phyloP scores from a whole-genome alignment of 176 grass and related monocot species.

The Rhynchospora breviuscula region DNA sequence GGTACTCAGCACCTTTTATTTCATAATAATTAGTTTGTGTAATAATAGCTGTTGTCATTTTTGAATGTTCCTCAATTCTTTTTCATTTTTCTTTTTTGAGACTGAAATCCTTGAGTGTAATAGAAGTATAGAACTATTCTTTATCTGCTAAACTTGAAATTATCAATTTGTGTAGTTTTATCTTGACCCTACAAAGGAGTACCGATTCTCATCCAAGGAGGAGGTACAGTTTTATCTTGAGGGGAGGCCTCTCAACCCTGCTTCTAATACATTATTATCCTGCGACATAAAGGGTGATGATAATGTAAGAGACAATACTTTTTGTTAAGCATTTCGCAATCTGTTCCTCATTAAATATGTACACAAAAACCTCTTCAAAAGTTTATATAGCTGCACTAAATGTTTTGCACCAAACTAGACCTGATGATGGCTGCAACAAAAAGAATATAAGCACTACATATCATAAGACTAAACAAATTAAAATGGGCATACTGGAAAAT shows the following conservation, averaged over 20 bases:
- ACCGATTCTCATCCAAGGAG: slow-evolving; percentile 15
- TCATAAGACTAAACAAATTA: not conserved
- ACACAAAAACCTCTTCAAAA: not conserved
- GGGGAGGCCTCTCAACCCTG: slow-evolving; percentile 2
- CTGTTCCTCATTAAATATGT: not conserved
- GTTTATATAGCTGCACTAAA: not conserved
- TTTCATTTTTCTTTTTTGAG: not conserved
- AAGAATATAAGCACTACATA: not conserved
- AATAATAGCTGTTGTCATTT: not conserved
- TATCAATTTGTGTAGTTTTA: not conserved
- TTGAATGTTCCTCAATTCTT: not conserved
- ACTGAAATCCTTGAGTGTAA: not conserved
- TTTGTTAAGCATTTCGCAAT: not conserved
- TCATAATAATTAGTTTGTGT: not conserved
- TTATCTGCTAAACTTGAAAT: not conserved
- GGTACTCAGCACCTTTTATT: not conserved
- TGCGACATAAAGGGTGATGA: not conserved
- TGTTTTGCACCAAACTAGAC: not conserved
- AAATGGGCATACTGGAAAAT: not conserved
- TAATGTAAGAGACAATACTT: not conserved
- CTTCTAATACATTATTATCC: not conserved
- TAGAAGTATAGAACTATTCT: not conserved
- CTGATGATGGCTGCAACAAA: not conserved
- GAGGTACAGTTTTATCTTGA: slow-evolving; percentile 4
- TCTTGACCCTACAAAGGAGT: slow-evolving; percentile 10